phyloP scores from a whole-genome alignment of 1,284 basidiomycete species.

The Lignosus rhinocerotis region DNA sequence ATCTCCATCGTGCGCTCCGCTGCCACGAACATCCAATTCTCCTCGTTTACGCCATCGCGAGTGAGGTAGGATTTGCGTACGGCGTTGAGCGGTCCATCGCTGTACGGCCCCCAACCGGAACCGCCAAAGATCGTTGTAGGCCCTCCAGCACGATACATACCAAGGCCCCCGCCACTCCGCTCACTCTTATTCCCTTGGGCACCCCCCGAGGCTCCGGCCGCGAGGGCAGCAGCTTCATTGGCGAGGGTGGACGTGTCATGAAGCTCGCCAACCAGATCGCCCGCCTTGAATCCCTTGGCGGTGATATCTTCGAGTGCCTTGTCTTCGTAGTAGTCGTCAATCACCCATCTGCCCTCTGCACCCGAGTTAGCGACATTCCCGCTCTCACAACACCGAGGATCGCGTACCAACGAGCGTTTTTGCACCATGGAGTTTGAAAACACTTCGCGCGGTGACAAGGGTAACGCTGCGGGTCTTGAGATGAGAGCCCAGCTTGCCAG shows the following conservation, averaged over 20 bases:
- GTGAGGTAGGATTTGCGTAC: conserved; percentile 71
- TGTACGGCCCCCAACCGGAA: conserved; percentile 81
- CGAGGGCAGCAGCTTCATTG: conserved; percentile 46
- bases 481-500: conserved; percentile 86
- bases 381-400: neutral
- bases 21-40: conserved; percentile 88
- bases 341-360: conserved; percentile 85
- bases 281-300: conserved; percentile 70
- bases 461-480: conserved; percentile 91
- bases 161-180: conserved; percentile 44
- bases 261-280: conserved; percentile 77
- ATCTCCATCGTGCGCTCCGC: conserved; percentile 65
- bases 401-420: conserved; percentile 81
- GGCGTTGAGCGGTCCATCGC: conserved; percentile 78
- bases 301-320: conserved; percentile 73
- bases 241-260: conserved; percentile 62
- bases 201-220: conserved; percentile 41
- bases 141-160: conserved; percentile 81
- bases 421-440: conserved; percentile 93
- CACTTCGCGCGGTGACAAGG: conserved; percentile 89
- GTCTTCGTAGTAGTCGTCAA: conserved; percentile 95
- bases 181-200: conserved; percentile 38
- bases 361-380: neutral
- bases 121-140: conserved; percentile 87
- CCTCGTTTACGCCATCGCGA: conserved; percentile 74